Conservation (phyloP, 352 stramenopile species). For the Globisporangium takayamanum region DNA sequence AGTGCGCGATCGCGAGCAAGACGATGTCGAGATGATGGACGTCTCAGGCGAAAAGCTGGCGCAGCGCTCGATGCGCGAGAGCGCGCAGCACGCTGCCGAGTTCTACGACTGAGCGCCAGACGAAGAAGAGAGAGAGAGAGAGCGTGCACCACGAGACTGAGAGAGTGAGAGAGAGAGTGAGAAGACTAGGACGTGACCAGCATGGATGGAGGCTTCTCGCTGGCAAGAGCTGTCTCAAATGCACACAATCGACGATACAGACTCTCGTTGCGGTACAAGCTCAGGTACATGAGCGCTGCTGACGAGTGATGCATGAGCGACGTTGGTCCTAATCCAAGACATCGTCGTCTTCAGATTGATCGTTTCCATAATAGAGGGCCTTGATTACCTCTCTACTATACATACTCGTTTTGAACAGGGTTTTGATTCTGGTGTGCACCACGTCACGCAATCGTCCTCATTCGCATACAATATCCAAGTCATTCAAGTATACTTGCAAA, state of each 20-base stretch:
- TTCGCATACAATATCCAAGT: neutral
- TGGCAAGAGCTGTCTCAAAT: too few relatives aligned
- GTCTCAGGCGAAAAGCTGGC: conserved; percentile 42
- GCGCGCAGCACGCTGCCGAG: conserved; percentile 52
- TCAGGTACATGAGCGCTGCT: too few relatives aligned
- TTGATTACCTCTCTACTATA: too few relatives aligned
- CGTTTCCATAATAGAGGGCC: too few relatives aligned
- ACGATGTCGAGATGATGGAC: conserved; percentile 61
- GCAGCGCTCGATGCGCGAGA: conserved; percentile 45
- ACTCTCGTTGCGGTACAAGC: too few relatives aligned
- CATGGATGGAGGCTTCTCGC: too few relatives aligned
- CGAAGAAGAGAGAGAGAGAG: neutral
- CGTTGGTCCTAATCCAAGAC: too few relatives aligned
- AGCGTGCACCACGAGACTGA: neutral
- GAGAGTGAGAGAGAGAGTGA: neutral
- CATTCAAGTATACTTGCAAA: neutral
- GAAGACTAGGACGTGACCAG: too few relatives aligned
- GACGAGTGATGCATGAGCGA: too few relatives aligned
- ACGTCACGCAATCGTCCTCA: neutral
- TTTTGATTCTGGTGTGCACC: neutral
- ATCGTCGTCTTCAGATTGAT: too few relatives aligned
- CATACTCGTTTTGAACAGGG: too few relatives aligned
- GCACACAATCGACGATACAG: too few relatives aligned
- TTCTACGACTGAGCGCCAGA: conserved; percentile 64
- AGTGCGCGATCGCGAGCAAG: conserved; percentile 49